These are phyloP conservation scores for Pyricularia grisea DNA, from an alignment of 2,329 filamentous ascomycete species.

Conservation along the genomic window DNA sequence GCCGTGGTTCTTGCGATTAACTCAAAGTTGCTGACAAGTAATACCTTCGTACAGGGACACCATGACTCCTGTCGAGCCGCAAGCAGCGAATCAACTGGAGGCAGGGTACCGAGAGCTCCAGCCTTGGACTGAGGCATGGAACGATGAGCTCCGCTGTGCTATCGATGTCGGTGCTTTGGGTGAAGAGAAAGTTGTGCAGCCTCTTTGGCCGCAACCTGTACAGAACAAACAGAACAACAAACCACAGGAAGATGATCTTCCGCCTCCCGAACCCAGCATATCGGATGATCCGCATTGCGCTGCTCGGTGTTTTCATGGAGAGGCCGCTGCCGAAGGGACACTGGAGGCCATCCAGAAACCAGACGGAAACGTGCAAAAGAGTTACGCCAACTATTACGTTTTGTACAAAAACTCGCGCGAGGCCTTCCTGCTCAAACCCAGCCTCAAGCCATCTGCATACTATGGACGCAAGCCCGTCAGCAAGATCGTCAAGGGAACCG, in stretches of 20 bases:
- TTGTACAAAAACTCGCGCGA: conserved; percentile 71
- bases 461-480: conserved; percentile 73
- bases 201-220: conserved; percentile 58
- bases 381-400: conserved; percentile 69
- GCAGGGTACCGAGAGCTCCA: conserved; percentile 79
- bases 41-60: conserved; percentile 51
- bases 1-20: neutral
- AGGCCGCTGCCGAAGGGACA: conserved; percentile 46
- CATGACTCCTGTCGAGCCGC: conserved; percentile 79
- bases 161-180: conserved; percentile 82
- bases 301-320: conserved; percentile 48
- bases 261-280: conserved; percentile 27
- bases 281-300: conserved; percentile 50
- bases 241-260: conserved; percentile 16
- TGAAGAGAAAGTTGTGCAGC: conserved; percentile 83
- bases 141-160: conserved; percentile 81
- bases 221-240: conserved; percentile 20
- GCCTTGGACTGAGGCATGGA: conserved; percentile 88
- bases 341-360: conserved; percentile 21
- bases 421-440: conserved; percentile 82
- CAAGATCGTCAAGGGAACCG: conserved; percentile 74
- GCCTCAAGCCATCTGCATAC: conserved; percentile 73
- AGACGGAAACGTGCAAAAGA: conserved; percentile 18
- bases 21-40: neutral
- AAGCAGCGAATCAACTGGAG: conserved; percentile 86